These are phyloP conservation scores for Cyclotella atomus DNA, from an alignment of 108 stramenopile species.

Conservation along the genomic window DNA sequence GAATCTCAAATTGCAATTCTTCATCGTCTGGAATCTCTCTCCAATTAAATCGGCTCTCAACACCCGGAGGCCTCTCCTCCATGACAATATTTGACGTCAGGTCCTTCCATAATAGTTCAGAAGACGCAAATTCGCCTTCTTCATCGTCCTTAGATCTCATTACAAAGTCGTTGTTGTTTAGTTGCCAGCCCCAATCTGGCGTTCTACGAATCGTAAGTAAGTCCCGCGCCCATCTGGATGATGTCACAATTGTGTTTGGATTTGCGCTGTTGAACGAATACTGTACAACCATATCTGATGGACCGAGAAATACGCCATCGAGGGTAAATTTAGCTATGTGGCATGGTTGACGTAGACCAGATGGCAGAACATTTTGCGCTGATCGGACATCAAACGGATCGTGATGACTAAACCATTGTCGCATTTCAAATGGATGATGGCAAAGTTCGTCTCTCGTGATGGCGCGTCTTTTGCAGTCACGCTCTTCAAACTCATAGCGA, in stretches of 20 bases:
- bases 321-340: not conserved
- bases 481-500: slow-evolving; percentile 17
- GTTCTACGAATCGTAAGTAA: not conserved
- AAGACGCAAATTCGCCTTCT: not conserved
- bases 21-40: slow-evolving; percentile 39
- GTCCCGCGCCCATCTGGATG: not conserved
- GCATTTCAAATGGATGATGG: slow-evolving; percentile 13
- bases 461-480: not conserved
- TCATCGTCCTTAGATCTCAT: slow-evolving; percentile 22
- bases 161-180: slow-evolving; percentile 1
- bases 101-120: slow-evolving; percentile 22
- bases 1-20: slow-evolving; percentile 3
- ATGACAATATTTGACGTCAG: not conserved
- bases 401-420: slow-evolving; percentile 19
- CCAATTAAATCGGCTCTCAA: slow-evolving; percentile 11
- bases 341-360: not conserved
- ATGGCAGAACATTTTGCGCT: not conserved
- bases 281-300: not conserved
- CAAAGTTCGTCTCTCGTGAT: slow-evolving; percentile 19
- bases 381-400: not conserved
- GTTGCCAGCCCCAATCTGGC: slow-evolving; percentile 30
- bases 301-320: not conserved
- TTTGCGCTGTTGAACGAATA: not conserved
- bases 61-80: slow-evolving; percentile 13
- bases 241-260: slow-evolving; percentile 3